phyloP scores from a whole-genome alignment of 306 rosid species.

The Vigna angularis region DNA sequence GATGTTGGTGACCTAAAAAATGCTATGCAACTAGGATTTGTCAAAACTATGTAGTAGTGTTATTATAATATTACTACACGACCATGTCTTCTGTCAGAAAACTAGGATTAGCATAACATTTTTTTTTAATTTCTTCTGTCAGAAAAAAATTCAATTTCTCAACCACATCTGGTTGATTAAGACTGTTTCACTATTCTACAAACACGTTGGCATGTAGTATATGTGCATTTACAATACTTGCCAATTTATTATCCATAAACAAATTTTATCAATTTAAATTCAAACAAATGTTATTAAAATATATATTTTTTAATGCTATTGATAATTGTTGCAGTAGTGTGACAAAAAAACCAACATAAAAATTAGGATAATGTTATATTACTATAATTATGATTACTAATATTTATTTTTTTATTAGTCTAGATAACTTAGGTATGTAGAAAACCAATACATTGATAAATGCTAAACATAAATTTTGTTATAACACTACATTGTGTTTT shows the following conservation, averaged over 20 bases:
- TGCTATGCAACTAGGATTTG: constrained; percentile 11
- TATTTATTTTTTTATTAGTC: too few species aligned
- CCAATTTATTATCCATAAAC: background rate
- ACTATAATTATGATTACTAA: background rate
- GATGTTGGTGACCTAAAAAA: background rate
- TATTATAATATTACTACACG: constrained; percentile 1
- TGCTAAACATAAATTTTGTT: too few species aligned
- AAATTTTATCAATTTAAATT: background rate
- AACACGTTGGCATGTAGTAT: background rate
- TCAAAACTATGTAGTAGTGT: background rate
- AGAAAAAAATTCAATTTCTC: constrained; percentile 7
- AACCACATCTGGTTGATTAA: background rate
- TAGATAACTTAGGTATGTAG: too few species aligned
- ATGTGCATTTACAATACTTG: too few species aligned
- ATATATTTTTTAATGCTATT: too few species aligned
- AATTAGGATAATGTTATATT: too few species aligned
- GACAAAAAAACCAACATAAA: too few species aligned
- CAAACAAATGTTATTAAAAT: background rate
- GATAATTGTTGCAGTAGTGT: too few species aligned
- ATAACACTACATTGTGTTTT: too few species aligned
- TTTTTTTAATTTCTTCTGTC: background rate
- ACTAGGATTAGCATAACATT: background rate
- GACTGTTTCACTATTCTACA: background rate
- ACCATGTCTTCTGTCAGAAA: background rate
- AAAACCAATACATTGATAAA: too few species aligned